phyloP scores from a whole-genome alignment of 257 asterid genomes.

The Salvia hispanica region DNA sequence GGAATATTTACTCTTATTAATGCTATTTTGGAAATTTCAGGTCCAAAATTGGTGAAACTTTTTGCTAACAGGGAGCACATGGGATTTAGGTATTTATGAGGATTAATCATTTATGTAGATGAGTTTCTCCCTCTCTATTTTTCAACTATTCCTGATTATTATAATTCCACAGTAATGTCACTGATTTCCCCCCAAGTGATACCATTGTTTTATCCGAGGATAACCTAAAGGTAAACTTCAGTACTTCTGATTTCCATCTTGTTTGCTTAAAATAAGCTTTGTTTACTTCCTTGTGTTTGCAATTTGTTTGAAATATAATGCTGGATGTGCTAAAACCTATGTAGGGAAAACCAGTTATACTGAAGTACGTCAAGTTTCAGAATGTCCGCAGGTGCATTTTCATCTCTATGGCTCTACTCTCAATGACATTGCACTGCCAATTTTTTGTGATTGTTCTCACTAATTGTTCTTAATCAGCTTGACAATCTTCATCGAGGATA shows the following conservation, averaged over 20 bases:
- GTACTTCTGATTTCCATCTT: slow-evolving; percentile 8
- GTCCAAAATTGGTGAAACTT: slow-evolving; percentile 33
- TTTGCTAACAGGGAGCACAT: slow-evolving; percentile 38
- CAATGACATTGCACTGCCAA: not conserved
- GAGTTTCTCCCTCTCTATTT: slow-evolving; percentile 1
- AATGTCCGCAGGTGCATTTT: slow-evolving; percentile 34
- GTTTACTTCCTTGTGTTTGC: slow-evolving; percentile 1
- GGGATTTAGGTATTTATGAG: slow-evolving; percentile 68
- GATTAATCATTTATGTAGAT: not conserved
- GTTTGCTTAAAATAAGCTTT: slow-evolving; percentile 1
- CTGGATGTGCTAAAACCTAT: slow-evolving; percentile 14
- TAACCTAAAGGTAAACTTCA: slow-evolving; percentile 70
- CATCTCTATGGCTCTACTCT: slow-evolving; percentile 8
- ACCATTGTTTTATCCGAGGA: slow-evolving; percentile 54
- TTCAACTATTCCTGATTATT: slow-evolving; percentile 22
- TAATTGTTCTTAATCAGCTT: slow-evolving; percentile 51
- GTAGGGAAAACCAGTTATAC: slow-evolving; percentile 33
- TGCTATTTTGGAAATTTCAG: slow-evolving; percentile 20
- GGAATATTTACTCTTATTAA: not conserved
- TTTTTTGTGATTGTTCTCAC: slow-evolving; percentile 10
- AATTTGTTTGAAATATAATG: slow-evolving; percentile 23
- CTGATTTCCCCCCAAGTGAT: slow-evolving; percentile 34
- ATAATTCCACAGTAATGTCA: slow-evolving; percentile 31
- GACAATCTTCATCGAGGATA: slow-evolving; percentile 93
- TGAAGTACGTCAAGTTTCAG: slow-evolving; percentile 37